Percentiles rank a stretch among this genome's conserved stretches.
These are phyloP conservation scores for Farysia itapuensis DNA, from an alignment of 1,284 basidiomycete genomes.

Conservation along the genomic window DNA sequence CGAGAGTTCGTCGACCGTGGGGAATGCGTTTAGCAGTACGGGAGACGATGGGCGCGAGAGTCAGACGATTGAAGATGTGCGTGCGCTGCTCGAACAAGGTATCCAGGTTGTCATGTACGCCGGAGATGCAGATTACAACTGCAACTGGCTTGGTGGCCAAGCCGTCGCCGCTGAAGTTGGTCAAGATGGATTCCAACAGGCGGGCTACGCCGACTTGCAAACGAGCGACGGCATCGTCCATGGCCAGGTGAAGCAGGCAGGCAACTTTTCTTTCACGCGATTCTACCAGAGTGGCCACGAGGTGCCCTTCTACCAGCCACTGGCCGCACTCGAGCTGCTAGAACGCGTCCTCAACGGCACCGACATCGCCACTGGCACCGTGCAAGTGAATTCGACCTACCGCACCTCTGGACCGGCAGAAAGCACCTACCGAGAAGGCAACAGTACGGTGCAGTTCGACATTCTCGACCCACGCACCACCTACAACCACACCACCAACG, in stretches of 20 bases:
- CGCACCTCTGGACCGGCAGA: neutral
- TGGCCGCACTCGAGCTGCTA: conserved; percentile 32
- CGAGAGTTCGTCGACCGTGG: conserved; percentile 21
- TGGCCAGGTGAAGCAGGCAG: conserved; percentile 40
- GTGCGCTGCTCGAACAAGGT: conserved; percentile 27
- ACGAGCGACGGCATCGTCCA: conserved; percentile 13
- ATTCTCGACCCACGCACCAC: conserved; percentile 12
- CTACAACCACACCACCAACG: conserved; percentile 32
- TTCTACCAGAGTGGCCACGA: conserved; percentile 47
- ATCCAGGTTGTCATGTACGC: conserved; percentile 37
- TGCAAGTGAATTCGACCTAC: neutral
- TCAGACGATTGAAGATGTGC: conserved; percentile 31
- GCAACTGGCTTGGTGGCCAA: conserved; percentile 40
- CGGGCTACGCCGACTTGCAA: conserved; percentile 32
- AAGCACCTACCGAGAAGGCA: neutral
- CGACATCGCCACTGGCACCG: neutral
- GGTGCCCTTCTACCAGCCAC: conserved; percentile 46
- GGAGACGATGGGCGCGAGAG: conserved; percentile 37
- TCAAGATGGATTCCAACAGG: conserved; percentile 16
- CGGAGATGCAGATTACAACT: conserved; percentile 49
- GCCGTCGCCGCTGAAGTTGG: conserved; percentile 27
- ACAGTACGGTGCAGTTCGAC: conserved; percentile 2
- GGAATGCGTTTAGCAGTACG: conserved; percentile 24
- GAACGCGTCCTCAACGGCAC: conserved; percentile 21
- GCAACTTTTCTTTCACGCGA: conserved; percentile 35